These are phyloP conservation scores for Mycena belliarum DNA, from an alignment of 768 basidiomycete species.

Conservation along the genomic window DNA sequence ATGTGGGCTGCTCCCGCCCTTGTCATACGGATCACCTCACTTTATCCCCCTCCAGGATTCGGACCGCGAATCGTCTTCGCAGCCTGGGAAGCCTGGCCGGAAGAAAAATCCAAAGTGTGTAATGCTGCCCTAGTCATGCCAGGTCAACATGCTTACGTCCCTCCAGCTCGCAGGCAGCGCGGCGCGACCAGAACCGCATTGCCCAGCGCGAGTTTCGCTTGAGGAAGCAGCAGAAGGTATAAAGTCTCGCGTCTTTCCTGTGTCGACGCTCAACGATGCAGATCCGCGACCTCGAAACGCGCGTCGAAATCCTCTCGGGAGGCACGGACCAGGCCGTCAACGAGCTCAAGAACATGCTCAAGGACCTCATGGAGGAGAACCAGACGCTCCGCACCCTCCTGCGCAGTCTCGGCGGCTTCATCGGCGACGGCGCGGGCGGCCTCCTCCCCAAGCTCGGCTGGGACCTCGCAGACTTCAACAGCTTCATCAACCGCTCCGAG, in stretches of 20 bases:
- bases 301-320: constrained; percentile 92
- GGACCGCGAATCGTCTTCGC: constrained; percentile 44
- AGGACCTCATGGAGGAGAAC: constrained; percentile 90
- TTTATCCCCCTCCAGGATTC: constrained; percentile 49
- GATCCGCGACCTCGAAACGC: constrained; percentile 94
- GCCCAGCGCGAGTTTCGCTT: constrained; percentile 93
- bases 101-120: constrained; percentile 90
- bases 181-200: constrained; percentile 88
- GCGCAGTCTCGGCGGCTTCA: constrained; percentile 73
- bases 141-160: constrained; percentile 18
- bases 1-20: constrained; percentile 35
- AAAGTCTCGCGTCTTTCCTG: constrained; percentile 19
- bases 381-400: constrained; percentile 79
- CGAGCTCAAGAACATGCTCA: constrained; percentile 81
- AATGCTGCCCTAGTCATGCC: constrained; percentile 13
- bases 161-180: constrained; percentile 81
- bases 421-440: constrained; percentile 85
- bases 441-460: constrained; percentile 78
- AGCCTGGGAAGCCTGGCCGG: constrained; percentile 67
- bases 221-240: constrained; percentile 84
- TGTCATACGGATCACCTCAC: background rate
- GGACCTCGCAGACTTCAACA: constrained; percentile 75
- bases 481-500: constrained; percentile 81
- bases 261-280: constrained; percentile 31
- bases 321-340: constrained; percentile 87